A percentile compares a stretch with the other conserved stretches of the same genome.
Conservation (phyloP, 2,329 filamentous ascomycete genomes). For the Pseudocercospora musae region DNA sequence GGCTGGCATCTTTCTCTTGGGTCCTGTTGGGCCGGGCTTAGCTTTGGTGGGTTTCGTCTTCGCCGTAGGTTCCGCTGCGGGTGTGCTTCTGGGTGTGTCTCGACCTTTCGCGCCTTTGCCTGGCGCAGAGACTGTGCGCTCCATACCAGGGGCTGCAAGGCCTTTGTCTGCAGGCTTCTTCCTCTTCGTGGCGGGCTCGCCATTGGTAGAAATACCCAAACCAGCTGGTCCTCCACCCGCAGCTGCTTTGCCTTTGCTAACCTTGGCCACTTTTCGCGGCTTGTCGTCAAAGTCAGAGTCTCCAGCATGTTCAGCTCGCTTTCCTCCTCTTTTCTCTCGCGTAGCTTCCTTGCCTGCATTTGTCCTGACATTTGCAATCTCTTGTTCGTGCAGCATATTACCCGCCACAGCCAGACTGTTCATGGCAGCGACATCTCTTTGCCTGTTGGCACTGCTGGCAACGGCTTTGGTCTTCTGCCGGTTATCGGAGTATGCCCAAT, state of each 20-base stretch:
- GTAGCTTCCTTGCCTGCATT: conserved; percentile 66
- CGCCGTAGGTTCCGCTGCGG: conserved; percentile 60
- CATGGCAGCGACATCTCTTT: conserved; percentile 73
- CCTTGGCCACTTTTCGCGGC: conserved; percentile 62
- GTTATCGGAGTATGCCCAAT: conserved; percentile 94
- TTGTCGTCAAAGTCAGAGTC: conserved; percentile 79
- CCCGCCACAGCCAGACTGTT: conserved; percentile 68
- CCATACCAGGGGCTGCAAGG: conserved; percentile 50
- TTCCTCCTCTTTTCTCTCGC: conserved; percentile 68
- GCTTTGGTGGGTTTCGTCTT: conserved; percentile 68
- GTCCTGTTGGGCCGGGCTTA: conserved; percentile 58
- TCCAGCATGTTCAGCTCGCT: conserved; percentile 57
- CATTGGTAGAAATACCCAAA: conserved; percentile 62
- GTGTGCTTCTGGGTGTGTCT: conserved; percentile 67
- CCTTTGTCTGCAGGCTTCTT: conserved; percentile 78
- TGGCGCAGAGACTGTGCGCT: conserved; percentile 63
- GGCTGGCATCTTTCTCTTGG: conserved; percentile 71
- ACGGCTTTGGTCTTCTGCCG: conserved; percentile 53
- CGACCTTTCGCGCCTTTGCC: conserved; percentile 34
- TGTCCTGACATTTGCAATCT: conserved; percentile 75
- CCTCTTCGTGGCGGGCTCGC: conserved; percentile 66
- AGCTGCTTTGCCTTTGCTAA: conserved; percentile 62
- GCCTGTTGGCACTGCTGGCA: conserved; percentile 65
- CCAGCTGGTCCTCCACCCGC: conserved; percentile 41
- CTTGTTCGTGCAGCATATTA: conserved; percentile 72